These are phyloP conservation scores for Aschersonia sp. DNA, from an alignment of 2,329 filamentous ascomycete species.

Conservation along the genomic window DNA sequence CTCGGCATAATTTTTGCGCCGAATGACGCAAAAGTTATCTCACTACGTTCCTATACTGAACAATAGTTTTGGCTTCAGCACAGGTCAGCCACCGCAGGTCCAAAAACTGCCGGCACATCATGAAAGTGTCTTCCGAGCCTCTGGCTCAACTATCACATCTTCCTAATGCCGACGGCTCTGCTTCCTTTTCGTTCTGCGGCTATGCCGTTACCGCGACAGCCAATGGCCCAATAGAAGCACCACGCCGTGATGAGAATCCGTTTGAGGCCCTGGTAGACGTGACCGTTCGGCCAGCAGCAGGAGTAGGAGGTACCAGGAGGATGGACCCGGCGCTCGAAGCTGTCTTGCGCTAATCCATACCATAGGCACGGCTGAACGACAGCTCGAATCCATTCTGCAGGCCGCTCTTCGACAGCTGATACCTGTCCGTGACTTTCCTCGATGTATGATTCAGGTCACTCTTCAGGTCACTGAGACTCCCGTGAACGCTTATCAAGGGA, in stretches of 20 bases:
- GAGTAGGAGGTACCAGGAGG: slow-evolving; percentile 53
- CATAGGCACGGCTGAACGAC: slow-evolving; percentile 57
- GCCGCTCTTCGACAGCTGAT: slow-evolving; percentile 60
- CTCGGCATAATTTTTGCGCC: too few relatives aligned
- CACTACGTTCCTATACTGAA: too few relatives aligned
- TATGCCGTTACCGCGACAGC: slow-evolving; percentile 75
- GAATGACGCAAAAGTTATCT: too few relatives aligned
- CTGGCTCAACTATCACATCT: slow-evolving; percentile 43
- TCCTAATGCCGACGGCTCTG: slow-evolving; percentile 64
- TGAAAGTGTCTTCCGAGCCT: slow-evolving; percentile 32
- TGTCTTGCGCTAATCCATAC: background rate
- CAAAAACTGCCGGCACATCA: slow-evolving; percentile 10
- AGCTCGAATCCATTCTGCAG: slow-evolving; percentile 66
- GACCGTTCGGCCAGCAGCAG: slow-evolving; percentile 70
- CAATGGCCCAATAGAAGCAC: slow-evolving; percentile 86
- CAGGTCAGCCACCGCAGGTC: too few relatives aligned
- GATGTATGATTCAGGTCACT: slow-evolving; percentile 65
- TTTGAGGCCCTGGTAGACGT: slow-evolving; percentile 88
- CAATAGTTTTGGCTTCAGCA: too few relatives aligned
- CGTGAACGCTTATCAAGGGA: slow-evolving; percentile 48
- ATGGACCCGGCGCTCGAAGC: background rate
- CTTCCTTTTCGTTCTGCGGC: slow-evolving; percentile 58
- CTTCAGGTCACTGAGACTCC: slow-evolving; percentile 62
- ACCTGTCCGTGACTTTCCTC: slow-evolving; percentile 59
- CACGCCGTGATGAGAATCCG: slow-evolving; percentile 75